Base-by-base conservation (phyloP, 768 basidiomycete genomes). In the Cubamyces lactineus region DNA sequence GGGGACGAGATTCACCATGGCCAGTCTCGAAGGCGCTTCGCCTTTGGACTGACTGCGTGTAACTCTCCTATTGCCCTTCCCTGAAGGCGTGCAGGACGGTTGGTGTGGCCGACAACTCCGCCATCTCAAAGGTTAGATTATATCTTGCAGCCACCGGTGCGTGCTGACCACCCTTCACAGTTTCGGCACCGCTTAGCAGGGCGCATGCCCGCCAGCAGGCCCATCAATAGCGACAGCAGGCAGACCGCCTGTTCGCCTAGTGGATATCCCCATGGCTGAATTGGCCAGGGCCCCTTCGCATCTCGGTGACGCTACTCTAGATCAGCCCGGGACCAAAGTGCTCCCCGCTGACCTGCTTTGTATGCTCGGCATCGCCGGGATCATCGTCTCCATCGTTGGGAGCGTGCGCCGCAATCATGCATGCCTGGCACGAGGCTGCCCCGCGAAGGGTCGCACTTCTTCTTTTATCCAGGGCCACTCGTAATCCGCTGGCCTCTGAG, bases 181-280 rank as follows among this genome's bases (percentile, higher is more conserved):
- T 46, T n/a, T 59, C 62, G 62, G 62, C 57, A 51, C 53, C 57
- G 62, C 57, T 64, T 59, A 59, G 30, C 46, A 12, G 24, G 57
- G 41, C 57, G 62, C 62, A 64, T 64, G 62, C 30, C 47, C 53
- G 57, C 62, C 62, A 59, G 53, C 62, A 64, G 57, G 57, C 57
- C 48, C 53, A 53, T 64, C 55, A 59, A 47, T 46, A 24, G 23
- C 57, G 57, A 41, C 54, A 34, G 42, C 48, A 52, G 15, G 57
- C 49, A 43, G 24, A 17, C 49, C 41, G 26, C 40, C 49, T 59
- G 57, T 1, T 59, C 49, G 57, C 49, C 28, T 59, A 51, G 49
- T 41, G 16, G 41, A 50, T 5, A 19, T 43, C 39, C 41, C 42
- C 40, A 42, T 34, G 40, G 16, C 28, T 42, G 17, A 24, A 51